Evolutionary conservation across 768 basidiomycete species (phyloP).

Genomic region (Lactarius sp.): DNA sequence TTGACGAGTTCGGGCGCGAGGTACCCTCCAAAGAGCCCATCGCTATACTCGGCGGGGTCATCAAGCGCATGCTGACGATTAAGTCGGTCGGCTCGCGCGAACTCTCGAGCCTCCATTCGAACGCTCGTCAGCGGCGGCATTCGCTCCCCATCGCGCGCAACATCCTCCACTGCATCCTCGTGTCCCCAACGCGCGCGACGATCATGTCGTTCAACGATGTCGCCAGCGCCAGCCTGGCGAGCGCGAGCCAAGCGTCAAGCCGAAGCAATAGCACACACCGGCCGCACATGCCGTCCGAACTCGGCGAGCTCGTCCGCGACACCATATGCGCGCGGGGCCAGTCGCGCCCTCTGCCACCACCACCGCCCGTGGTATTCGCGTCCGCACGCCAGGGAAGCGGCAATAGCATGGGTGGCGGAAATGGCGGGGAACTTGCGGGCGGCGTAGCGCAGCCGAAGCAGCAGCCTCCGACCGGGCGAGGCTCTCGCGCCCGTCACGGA

Average conservation of each 20-base stretch:
- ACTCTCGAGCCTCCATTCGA: slow-evolving; percentile 30
- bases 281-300: slow-evolving; percentile 15
- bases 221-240: slow-evolving; percentile 13
- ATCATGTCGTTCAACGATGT: slow-evolving; percentile 16
- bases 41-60: slow-evolving; percentile 55
- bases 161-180: slow-evolving; percentile 16
- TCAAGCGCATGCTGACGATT: slow-evolving; percentile 78
- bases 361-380: background rate
- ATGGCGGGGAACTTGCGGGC: background rate
- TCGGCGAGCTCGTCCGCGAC: slow-evolving; percentile 22
- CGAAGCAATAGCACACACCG: slow-evolving; percentile 20
- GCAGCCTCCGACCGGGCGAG: slow-evolving; percentile 18
- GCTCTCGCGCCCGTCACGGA: slow-evolving; percentile 24
- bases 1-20: slow-evolving; percentile 38
- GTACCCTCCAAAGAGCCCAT: slow-evolving; percentile 47
- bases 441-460: slow-evolving; percentile 19
- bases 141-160: background rate
- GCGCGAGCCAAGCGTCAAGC: slow-evolving; percentile 16
- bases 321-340: slow-evolving; percentile 8
- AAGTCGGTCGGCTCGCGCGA: slow-evolving; percentile 72
- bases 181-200: slow-evolving; percentile 22
- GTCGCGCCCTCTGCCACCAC: background rate
- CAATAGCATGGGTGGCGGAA: background rate
- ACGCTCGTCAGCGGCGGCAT: background rate
- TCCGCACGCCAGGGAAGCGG: slow-evolving; percentile 7